Base-by-base conservation (phyloP, 2,329 filamentous ascomycete species). In the Phaeosphaeria sp. region DNA sequence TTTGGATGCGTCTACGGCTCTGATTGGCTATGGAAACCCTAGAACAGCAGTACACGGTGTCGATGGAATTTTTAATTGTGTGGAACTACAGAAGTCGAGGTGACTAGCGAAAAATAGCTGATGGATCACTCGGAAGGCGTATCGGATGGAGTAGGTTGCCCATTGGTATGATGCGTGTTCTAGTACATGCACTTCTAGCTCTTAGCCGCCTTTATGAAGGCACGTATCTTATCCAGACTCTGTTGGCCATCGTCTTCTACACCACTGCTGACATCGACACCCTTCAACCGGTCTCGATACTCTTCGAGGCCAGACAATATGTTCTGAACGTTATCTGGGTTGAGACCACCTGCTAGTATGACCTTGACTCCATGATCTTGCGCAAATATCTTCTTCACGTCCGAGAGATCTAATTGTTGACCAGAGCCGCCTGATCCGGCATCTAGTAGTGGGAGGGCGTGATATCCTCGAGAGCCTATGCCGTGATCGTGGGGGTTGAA, bases 191-290 rank as follows among this genome's bases (percentile, higher is more conserved):
- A 53, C 27, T 55, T 47, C 53, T 61, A 55, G 17, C 58, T 58
- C 59, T 76, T 95, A 0, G 89, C 91, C 36, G 88, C 87, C 73
- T 86, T 85, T 42, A 98, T 83, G 77, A 99, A 99, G 3, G 85
- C 86, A 62, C 83, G 82, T 66, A 99, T 98, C 80, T 90, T 96
- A 18, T 87, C 86, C 56, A 94, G 69, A 76, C 89, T 91, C 78
- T 99, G 95, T 73, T 87, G 82, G 2, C 93, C 94, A 36, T 87
- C 88, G 30, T 73, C 71, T 78, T 98, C 95, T 2, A 99, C 93
- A 0, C 96, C 96, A 71, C 92, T 97, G 77, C 93, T 97, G 20
- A 97, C 92, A 80, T 99, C 95, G 3, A 99, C 91, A 1, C 90
- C 93, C 33, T 93, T 81, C 13, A 97, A 86, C 58, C 89, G 86